Percentiles rank a stretch among this genome's conserved stretches.
phyloP scores from a whole-genome alignment of 441 rosid genomes.

The Viola pubescens region DNA sequence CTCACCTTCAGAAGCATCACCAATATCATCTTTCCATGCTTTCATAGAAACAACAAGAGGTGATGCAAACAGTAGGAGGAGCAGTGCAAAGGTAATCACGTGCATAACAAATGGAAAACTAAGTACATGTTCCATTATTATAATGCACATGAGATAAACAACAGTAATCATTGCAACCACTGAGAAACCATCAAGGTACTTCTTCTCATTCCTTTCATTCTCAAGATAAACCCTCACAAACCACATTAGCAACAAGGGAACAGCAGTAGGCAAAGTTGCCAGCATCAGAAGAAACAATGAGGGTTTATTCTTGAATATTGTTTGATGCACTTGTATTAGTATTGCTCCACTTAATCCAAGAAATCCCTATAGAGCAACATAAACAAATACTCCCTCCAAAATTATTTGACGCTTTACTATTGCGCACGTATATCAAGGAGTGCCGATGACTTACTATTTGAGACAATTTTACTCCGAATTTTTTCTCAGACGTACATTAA shows the following conservation, averaged over 20 bases:
- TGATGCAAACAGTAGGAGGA: slow-evolving; percentile 40
- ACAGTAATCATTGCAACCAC: slow-evolving; percentile 44
- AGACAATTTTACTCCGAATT: too few species aligned
- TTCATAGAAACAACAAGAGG: slow-evolving; percentile 41
- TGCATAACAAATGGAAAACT: slow-evolving; percentile 26
- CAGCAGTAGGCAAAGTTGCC: slow-evolving; percentile 43
- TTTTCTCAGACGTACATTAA: too few species aligned
- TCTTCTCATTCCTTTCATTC: slow-evolving; percentile 38
- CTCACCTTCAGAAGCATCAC: slow-evolving; percentile 9
- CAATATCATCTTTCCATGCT: slow-evolving; percentile 23
- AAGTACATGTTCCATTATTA: slow-evolving; percentile 42
- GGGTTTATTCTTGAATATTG: slow-evolving; percentile 43
- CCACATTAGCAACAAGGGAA: slow-evolving; percentile 48
- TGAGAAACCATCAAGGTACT: slow-evolving; percentile 50
- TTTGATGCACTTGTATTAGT: slow-evolving; percentile 54
- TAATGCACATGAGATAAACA: slow-evolving; percentile 52
- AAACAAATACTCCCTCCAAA: not conserved
- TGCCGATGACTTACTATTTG: too few species aligned
- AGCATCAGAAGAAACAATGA: slow-evolving; percentile 45
- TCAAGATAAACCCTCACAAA: slow-evolving; percentile 41
- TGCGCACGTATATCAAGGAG: too few species aligned
- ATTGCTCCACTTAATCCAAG: slow-evolving; percentile 71
- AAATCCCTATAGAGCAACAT: slow-evolving; percentile 40
- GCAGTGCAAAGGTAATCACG: slow-evolving; percentile 29
- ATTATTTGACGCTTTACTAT: too few species aligned